These are phyloP conservation scores for Coleophoma cylindrospora DNA, from an alignment of 2,329 filamentous ascomycete species.

Conservation along the genomic window DNA sequence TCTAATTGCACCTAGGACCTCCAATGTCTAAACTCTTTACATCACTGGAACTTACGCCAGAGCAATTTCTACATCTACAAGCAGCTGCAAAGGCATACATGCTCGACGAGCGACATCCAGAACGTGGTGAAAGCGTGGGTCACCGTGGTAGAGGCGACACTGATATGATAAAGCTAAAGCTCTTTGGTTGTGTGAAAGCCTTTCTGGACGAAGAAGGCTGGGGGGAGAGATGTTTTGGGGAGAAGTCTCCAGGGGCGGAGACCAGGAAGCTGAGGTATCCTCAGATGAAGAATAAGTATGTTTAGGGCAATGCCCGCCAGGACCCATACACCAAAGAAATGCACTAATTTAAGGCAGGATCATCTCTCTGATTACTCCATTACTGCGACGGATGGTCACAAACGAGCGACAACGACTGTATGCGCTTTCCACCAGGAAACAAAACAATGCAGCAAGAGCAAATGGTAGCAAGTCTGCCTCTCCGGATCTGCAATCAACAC, in stretches of 20 bases:
- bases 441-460: conserved; percentile 4
- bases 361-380: conserved; percentile 19
- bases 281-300: conserved; percentile 21
- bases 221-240: conserved; percentile 22
- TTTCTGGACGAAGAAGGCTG: conserved; percentile 26
- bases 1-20: conserved; percentile 14
- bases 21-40: conserved; percentile 24
- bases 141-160: conserved; percentile 15
- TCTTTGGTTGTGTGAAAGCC: conserved; percentile 19
- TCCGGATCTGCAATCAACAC: not conserved
- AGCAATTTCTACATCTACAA: conserved; percentile 24
- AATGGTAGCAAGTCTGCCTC: too few relatives aligned
- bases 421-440: conserved; percentile 16
- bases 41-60: conserved; percentile 20
- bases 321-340: too few relatives aligned
- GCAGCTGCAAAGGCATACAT: conserved; percentile 24
- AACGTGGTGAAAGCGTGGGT: conserved; percentile 22
- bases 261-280: conserved; percentile 23
- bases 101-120: conserved; percentile 23
- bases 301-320: not conserved
- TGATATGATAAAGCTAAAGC: conserved; percentile 22
- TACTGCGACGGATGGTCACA: conserved; percentile 27
- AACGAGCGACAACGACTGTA: conserved; percentile 27
- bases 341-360: conserved; percentile 17
- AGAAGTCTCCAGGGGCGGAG: conserved; percentile 7